These are phyloP conservation scores for Dionaea muscipula DNA, from an alignment of 179 eudicot species.

Conservation along the genomic window DNA sequence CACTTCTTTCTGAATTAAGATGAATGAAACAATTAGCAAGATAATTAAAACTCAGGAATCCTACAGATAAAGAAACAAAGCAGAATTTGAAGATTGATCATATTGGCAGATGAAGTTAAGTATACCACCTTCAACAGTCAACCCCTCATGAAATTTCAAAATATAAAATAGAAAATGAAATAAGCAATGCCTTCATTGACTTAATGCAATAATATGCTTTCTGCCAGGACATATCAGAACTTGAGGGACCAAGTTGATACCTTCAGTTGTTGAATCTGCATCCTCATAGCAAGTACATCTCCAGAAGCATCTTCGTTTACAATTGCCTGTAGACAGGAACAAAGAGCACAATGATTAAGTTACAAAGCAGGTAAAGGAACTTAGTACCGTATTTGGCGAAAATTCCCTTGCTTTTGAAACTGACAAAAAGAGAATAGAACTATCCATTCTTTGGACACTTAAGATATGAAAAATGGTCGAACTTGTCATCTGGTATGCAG, in stretches of 20 bases:
- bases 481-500: too few species aligned
- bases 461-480: background rate
- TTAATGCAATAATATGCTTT: background rate
- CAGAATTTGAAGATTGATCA: too few species aligned
- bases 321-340: constrained; percentile 45
- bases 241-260: constrained; percentile 23
- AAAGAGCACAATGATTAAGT: background rate
- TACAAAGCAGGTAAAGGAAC: background rate
- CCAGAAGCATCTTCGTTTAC: constrained; percentile 99
- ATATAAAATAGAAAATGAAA: too few species aligned
- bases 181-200: too few species aligned
- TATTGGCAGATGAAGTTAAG: too few species aligned
- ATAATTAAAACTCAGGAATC: background rate
- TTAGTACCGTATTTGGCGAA: too few species aligned
- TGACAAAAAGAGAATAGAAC: too few species aligned
- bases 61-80: too few species aligned
- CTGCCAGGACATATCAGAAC: background rate
- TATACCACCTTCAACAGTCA: too few species aligned
- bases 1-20: constrained; percentile 70
- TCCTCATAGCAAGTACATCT: constrained; percentile 87
- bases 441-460: background rate
- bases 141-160: too few species aligned
- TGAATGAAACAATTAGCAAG: background rate
- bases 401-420: too few species aligned
- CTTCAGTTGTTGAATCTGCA: constrained; percentile 95